These are phyloP conservation scores for Hemileia vastatrix DNA, from an alignment of 1,284 basidiomycete species.

Conservation along the genomic window DNA sequence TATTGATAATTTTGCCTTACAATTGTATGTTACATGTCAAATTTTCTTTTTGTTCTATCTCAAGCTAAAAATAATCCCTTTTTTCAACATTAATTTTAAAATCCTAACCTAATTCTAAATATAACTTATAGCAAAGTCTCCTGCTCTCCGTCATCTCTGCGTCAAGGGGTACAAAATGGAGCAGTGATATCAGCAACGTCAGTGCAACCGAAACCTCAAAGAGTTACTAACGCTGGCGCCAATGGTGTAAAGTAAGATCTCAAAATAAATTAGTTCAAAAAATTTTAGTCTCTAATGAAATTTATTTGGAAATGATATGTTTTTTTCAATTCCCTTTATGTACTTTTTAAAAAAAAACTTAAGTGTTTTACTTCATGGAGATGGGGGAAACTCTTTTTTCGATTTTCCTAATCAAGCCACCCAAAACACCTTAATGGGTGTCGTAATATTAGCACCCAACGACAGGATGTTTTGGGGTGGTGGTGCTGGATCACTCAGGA, in stretches of 20 bases:
- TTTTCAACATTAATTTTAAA: neutral
- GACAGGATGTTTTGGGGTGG: slow-evolving; percentile 23
- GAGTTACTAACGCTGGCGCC: no score
- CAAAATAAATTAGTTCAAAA: neutral
- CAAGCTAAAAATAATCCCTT: no score
- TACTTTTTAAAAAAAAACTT: no score
- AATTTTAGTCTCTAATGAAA: neutral
- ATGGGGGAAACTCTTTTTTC: slow-evolving; percentile 19
- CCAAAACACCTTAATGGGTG: slow-evolving; percentile 8
- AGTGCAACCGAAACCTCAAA: neutral
- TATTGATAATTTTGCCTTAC: slow-evolving; percentile 13
- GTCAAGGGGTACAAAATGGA: neutral
- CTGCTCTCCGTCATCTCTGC: neutral
- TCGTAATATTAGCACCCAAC: slow-evolving; percentile 18
- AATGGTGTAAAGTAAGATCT: slow-evolving; percentile 17
- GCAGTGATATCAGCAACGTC: neutral
- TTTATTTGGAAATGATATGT: neutral
- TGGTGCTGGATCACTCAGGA: slow-evolving; percentile 6
- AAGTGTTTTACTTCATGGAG: slow-evolving; percentile 20
- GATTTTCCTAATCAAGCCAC: slow-evolving; percentile 13
- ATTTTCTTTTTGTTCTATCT: neutral
- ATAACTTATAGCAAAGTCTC: slow-evolving; percentile 9
- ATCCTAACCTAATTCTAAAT: neutral
- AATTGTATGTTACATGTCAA: slow-evolving; percentile 15
- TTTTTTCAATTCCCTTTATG: neutral